Base-by-base conservation (phyloP, 768 basidiomycete genomes). In the Tylopilus plumbeoviolaceoides region DNA sequence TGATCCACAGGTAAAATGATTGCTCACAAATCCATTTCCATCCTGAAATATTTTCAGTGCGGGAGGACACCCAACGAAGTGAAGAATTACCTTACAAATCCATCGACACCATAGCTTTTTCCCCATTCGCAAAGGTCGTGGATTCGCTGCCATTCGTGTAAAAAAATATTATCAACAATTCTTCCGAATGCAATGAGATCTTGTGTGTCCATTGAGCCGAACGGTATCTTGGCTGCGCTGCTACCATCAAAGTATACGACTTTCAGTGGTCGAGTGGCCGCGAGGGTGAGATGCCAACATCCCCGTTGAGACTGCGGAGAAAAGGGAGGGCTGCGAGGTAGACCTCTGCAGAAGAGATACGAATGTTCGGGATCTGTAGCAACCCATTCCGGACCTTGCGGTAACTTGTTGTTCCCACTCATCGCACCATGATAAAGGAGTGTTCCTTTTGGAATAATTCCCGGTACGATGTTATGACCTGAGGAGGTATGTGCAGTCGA, bases 181-280 rank as follows among this genome's bases (percentile, higher is more conserved):
- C 58, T 44, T 1, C 76, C 76, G 77, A 76, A 81, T 20, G 58
- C 48, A 4, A 80, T 30, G 17, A 79, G 60, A 50, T 80, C 79
- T 51, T 81, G 79, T 11, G 65, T 71, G 47, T 81, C 76, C 68
- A 80, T 53, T 5, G 74, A 46, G 0, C 78, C 78, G 1, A 60
- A 61, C 15, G 45, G 20, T 63, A 77, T 64, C 49, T 78, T 79
- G 1, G 70, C 73, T 0, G 75, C 78, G 48, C 78, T 78, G 41
- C 64, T 75, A 0, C 80, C 79, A 47, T 82, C 80, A 40, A 81
- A 81, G 55, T 81, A 80, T 8, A 81, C 50, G 4, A 81, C 61
- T 38, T 73, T 76, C 30, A 81, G 59, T 1, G 76, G 62, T 17
- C 65, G 59, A 27, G 58, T 66, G 12, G 58, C 38, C 8, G 44